Percentiles rank a stretch among this genome's conserved stretches.
Conservation (phyloP, 805 yeast genomes). For the Saccharomyces kudriavzevii region DNA sequence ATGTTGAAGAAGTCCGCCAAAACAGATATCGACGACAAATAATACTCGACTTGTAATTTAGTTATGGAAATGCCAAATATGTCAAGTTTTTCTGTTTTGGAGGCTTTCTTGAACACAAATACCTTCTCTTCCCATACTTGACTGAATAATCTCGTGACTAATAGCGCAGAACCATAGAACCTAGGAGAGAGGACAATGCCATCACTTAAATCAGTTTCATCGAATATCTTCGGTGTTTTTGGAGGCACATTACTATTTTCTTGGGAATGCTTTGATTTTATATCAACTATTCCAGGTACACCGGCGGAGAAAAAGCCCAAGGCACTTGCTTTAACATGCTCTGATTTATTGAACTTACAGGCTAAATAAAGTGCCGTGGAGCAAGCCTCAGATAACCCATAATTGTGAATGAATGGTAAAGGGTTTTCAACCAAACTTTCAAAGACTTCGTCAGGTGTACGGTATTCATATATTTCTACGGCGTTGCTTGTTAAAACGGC, state of each 20-base stretch:
- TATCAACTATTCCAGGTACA: constrained; percentile 32
- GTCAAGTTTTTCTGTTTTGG: constrained; percentile 10
- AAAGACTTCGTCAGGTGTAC: constrained; percentile 69
- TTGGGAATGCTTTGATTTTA: constrained; percentile 31
- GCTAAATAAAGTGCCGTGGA: constrained; percentile 76
- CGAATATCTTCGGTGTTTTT: constrained; percentile 4
- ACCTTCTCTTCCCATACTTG: constrained; percentile 67
- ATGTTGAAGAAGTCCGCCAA: constrained; percentile 58
- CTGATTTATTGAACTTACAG: constrained; percentile 57
- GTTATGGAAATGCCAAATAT: constrained; percentile 14
- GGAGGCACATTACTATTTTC: constrained; percentile 5
- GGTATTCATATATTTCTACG: constrained; percentile 59
- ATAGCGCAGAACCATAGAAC: constrained; percentile 73
- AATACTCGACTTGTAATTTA: constrained; percentile 47
- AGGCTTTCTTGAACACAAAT: constrained; percentile 35
- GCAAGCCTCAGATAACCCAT: constrained; percentile 82
- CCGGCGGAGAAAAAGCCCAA: constrained; percentile 34
- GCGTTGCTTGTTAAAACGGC: constrained; percentile 77
- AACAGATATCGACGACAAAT: constrained; percentile 58
- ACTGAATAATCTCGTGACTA: constrained; percentile 66
- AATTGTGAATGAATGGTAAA: constrained; percentile 58
- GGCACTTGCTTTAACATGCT: constrained; percentile 32
- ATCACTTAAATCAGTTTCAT: constrained; percentile 40
- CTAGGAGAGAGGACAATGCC: constrained; percentile 80
- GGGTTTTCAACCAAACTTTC: constrained; percentile 59